phyloP scores from a whole-genome alignment of 1,284 basidiomycete genomes.

The Athelia psychrophila region DNA sequence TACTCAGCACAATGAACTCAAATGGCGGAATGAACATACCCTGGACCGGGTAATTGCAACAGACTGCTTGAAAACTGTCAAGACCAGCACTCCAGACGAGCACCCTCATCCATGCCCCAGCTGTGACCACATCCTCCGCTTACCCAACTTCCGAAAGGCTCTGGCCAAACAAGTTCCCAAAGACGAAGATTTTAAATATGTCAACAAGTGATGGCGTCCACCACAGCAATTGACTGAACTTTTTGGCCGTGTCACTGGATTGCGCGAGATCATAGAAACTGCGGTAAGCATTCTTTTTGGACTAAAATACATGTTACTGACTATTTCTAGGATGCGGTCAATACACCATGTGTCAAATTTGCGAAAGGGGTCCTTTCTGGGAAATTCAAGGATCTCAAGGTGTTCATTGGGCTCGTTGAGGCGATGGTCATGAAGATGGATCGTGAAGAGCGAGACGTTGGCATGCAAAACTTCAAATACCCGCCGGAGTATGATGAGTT shows the following conservation, averaged over 20 bases:
- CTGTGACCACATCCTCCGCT: background rate
- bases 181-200: conserved; percentile 3
- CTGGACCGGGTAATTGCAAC: conserved; percentile 2
- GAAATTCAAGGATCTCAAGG: conserved; percentile 18
- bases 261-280: conserved; percentile 5
- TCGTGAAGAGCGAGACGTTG: conserved; percentile 24
- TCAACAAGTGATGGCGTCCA: conserved; percentile 3
- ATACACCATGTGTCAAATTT: conserved; percentile 16
- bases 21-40: conserved; percentile 12
- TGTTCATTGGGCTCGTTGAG: conserved; percentile 28
- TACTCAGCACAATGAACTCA: conserved; percentile 4
- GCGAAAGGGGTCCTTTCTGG: conserved; percentile 20
- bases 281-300: conserved; percentile 1
- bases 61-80: conserved; percentile 1
- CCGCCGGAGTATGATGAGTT: conserved; percentile 27
- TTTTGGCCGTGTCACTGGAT: background rate
- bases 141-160: conserved; percentile 1
- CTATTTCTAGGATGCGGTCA: conserved; percentile 1
- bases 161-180: background rate
- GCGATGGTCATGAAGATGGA: conserved; percentile 25
- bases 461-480: conserved; percentile 35
- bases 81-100: background rate
- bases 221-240: background rate
- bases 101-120: background rate
- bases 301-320: background rate